Conservation (phyloP, 2,329 filamentous ascomycete genomes). For the Alternaria sp. region DNA sequence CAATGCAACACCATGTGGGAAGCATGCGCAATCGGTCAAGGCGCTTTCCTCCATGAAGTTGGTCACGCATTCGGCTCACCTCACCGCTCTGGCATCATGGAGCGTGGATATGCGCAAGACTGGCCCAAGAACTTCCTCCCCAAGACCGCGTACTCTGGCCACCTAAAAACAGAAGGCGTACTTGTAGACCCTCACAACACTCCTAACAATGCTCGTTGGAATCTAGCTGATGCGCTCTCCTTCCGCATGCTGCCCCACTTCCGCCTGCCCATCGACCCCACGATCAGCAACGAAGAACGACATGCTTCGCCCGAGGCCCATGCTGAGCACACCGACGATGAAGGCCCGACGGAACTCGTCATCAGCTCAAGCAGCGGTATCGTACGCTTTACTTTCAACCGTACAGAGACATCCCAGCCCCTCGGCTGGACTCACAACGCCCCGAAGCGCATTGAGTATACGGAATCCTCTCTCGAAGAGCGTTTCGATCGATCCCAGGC, state of each 20-base stretch:
- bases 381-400: slow-evolving; percentile 38
- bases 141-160: slow-evolving; percentile 22
- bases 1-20: slow-evolving; percentile 55
- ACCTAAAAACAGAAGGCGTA: background rate
- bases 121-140: slow-evolving; percentile 55
- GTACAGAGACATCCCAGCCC: slow-evolving; percentile 18
- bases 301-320: slow-evolving; percentile 9
- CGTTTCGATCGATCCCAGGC: slow-evolving; percentile 39
- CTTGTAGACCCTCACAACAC: slow-evolving; percentile 14
- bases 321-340: slow-evolving; percentile 22
- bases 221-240: slow-evolving; percentile 40
- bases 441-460: slow-evolving; percentile 24
- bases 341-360: slow-evolving; percentile 17
- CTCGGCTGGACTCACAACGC: slow-evolving; percentile 14
- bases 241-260: slow-evolving; percentile 37
- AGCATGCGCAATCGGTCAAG: slow-evolving; percentile 53
- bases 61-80: slow-evolving; percentile 47
- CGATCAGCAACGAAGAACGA: slow-evolving; percentile 12
- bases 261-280: slow-evolving; percentile 32
- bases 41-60: slow-evolving; percentile 47
- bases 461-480: slow-evolving; percentile 34
- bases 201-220: slow-evolving; percentile 39
- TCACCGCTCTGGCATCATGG: slow-evolving; percentile 44
- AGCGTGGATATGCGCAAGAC: slow-evolving; percentile 24
- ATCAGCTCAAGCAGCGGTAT: slow-evolving; percentile 35